A percentile compares a stretch with the other conserved stretches of the same genome.
Evolutionary conservation across 768 basidiomycete species (phyloP).

Genomic region (Suillus luteus): DNA sequence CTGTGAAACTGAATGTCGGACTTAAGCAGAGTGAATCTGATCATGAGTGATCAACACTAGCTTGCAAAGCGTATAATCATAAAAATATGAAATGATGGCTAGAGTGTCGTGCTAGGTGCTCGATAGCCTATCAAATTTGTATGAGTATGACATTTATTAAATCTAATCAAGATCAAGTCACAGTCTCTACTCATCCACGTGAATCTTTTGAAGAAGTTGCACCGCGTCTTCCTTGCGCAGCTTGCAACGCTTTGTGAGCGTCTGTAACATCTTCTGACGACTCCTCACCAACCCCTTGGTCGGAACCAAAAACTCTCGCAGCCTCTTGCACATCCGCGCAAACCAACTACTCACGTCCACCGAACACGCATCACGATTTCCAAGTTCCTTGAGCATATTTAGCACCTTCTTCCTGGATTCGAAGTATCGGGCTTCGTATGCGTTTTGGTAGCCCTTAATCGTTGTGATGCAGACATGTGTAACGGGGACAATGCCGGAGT

Average conservation of each 20-base stretch:
- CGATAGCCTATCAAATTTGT: not conserved
- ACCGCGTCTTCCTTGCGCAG: constrained; percentile 23
- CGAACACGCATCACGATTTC: not conserved
- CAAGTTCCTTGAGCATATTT: constrained; percentile 19
- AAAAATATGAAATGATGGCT: not conserved
- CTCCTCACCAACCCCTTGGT: not conserved
- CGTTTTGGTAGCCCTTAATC: constrained; percentile 13
- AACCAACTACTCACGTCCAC: not conserved
- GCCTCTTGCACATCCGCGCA: constrained; percentile 1
- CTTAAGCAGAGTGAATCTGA: not conserved
- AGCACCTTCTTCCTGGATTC: constrained; percentile 26
- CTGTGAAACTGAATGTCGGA: not conserved
- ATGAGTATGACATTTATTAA: not conserved
- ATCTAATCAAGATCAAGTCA: not conserved
- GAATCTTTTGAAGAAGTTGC: constrained; percentile 24
- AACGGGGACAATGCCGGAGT: constrained; percentile 23
- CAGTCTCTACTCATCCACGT: not conserved
- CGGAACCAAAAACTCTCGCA: constrained; percentile 2
- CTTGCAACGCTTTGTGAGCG: constrained; percentile 31
- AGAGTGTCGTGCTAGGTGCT: not conserved
- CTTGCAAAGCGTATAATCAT: not conserved
- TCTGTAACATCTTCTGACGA: constrained; percentile 9
- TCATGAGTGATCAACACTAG: not conserved
- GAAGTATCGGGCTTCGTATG: constrained; percentile 15
- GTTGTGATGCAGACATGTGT: constrained; percentile 37